A percentile compares a stretch with the other conserved stretches of the same genome.
Evolutionary conservation across 768 basidiomycete genomes (phyloP).

Genomic region (Tubosaeta sp.): DNA sequence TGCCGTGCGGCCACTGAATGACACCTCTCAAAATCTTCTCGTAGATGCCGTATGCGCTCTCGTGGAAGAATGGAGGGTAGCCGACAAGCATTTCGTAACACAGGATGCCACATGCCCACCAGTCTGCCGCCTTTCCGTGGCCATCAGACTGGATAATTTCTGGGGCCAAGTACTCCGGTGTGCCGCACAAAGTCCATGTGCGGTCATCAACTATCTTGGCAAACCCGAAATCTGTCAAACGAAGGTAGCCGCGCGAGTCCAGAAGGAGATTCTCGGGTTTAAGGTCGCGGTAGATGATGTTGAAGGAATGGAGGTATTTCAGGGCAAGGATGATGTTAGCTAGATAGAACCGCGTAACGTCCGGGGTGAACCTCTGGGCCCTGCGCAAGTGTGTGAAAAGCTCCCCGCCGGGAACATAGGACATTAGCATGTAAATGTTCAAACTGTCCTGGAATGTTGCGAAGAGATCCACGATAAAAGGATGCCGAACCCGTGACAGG

Average conservation of each 20-base stretch:
- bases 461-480: constrained; percentile 95
- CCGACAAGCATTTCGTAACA: constrained; percentile 99
- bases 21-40: constrained; percentile 91
- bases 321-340: constrained; percentile 94
- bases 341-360: constrained; percentile 97
- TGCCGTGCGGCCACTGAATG: constrained; percentile 85
- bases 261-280: constrained; percentile 99
- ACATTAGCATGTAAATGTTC: constrained; percentile 98
- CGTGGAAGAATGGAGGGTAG: constrained; percentile 97
- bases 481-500: constrained; percentile 85
- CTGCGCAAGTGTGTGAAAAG: constrained; percentile 95
- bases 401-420: constrained; percentile 94
- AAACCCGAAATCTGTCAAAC: constrained; percentile 97
- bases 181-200: constrained; percentile 96
- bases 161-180: constrained; percentile 94
- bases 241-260: constrained; percentile 88
- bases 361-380: constrained; percentile 91
- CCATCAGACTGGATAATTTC: constrained; percentile 98
- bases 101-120: constrained; percentile 98
- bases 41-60: constrained; percentile 97
- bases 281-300: constrained; percentile 97
- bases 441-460: constrained; percentile 93
- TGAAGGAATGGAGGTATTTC: constrained; percentile 90
- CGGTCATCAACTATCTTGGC: constrained; percentile 97
- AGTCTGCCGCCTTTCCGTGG: constrained; percentile 97